phyloP scores from a whole-genome alignment of 768 basidiomycete species.

The Dendrothele bispora region DNA sequence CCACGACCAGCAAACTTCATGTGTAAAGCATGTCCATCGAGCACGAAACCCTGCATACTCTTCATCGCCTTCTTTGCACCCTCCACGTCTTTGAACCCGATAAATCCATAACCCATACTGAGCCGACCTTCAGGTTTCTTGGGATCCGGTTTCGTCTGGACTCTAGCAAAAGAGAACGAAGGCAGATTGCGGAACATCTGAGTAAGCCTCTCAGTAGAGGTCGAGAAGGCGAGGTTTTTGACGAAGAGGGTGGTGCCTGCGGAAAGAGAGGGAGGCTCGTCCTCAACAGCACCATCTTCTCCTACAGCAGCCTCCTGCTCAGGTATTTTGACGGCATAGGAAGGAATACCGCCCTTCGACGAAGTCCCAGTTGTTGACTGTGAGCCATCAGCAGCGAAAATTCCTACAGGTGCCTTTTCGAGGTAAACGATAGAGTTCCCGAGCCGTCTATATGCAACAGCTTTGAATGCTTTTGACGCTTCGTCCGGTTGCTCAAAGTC shows the following conservation, averaged over 20 bases:
- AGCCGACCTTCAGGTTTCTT: constrained; percentile 64
- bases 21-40: constrained; percentile 84
- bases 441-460: constrained; percentile 82
- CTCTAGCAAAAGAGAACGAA: constrained; percentile 81
- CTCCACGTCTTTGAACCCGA: constrained; percentile 81
- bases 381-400: constrained; percentile 59
- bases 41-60: constrained; percentile 75
- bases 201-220: constrained; percentile 70
- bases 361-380: constrained; percentile 10
- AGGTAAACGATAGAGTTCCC: constrained; percentile 91
- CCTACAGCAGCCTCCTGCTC: constrained; percentile 37
- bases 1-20: constrained; percentile 89
- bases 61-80: constrained; percentile 73
- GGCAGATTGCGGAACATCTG: constrained; percentile 74
- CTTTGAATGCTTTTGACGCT: constrained; percentile 74
- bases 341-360: constrained; percentile 3
- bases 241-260: constrained; percentile 86
- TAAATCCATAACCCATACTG: constrained; percentile 96
- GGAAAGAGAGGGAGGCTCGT: constrained; percentile 45
- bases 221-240: constrained; percentile 95
- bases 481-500: constrained; percentile 77
- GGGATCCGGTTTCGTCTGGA: constrained; percentile 90
- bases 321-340: constrained; percentile 38
- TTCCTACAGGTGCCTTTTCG: constrained; percentile 85
- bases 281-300: constrained; percentile 30